A percentile compares a stretch with the other conserved stretches of the same genome.
Evolutionary conservation across 2,329 filamentous ascomycete genomes (phyloP).

Genomic region (Fusarium cyanostomum): DNA sequence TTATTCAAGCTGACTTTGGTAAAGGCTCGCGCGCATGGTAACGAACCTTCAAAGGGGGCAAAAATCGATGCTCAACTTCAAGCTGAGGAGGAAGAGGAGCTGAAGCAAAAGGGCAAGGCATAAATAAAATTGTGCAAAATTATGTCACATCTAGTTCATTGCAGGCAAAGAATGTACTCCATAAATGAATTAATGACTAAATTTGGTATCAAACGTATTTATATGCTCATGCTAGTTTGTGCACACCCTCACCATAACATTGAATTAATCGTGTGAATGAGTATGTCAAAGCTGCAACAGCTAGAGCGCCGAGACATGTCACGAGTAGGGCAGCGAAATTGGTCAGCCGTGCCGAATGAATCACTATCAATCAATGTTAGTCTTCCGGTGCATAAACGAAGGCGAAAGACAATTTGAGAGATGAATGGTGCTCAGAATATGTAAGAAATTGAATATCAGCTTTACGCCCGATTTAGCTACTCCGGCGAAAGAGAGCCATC

Average conservation of each 20-base stretch:
- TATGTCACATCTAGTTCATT: constrained; percentile 7
- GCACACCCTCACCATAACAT: too few species aligned
- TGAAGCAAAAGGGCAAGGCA: constrained; percentile 65
- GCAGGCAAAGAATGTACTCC: constrained; percentile 11
- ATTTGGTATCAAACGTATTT: background rate
- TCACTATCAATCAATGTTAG: constrained; percentile 40
- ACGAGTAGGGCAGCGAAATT: too few species aligned
- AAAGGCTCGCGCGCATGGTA: constrained; percentile 73
- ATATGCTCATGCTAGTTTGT: background rate
- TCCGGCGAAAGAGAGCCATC: constrained; percentile 90
- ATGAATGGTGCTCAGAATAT: constrained; percentile 81
- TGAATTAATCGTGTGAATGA: too few species aligned
- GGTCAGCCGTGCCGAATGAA: background rate
- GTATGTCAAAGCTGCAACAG: too few species aligned
- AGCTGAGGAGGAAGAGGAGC: constrained; percentile 72
- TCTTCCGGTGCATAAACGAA: constrained; percentile 27
- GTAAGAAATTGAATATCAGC: constrained; percentile 97
- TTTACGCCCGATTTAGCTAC: constrained; percentile 79
- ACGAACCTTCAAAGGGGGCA: constrained; percentile 76
- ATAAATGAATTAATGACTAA: constrained; percentile 27
- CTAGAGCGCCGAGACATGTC: too few species aligned
- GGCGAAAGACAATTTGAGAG: constrained; percentile 37
- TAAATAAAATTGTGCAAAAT: constrained; percentile 30
- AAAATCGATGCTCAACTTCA: constrained; percentile 75
- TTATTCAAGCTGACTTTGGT: constrained; percentile 6